Base-by-base conservation (phyloP, 116 monocot genomes). In the Iris pallida region DNA sequence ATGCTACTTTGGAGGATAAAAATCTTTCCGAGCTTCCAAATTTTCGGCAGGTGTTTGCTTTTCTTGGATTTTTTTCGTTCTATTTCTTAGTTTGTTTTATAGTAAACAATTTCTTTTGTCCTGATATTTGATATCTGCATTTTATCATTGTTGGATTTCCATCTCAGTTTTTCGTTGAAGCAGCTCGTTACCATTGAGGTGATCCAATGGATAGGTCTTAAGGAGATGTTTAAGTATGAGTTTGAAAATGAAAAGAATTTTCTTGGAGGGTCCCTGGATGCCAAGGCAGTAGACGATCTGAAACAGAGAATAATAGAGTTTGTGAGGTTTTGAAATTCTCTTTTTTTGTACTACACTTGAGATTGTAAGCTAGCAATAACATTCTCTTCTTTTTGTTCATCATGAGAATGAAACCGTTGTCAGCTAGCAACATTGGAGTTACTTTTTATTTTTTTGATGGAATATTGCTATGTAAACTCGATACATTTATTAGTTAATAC, bases 111-210 rank as follows among this genome's bases (percentile, higher is more conserved):
- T 65, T 65, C 4, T 6, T 17, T 47, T 56, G 18, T n/a, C 60
- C 44, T 74, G n/a, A 59, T 42, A 17, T 65, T 43, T 45, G 40
- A 30, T 30, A 30, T 16, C 53, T 55, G 4, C 3, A 15, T 53
- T 62, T 47, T 41, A 10, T 45, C 59, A 42, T 61, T 74, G 9
- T 20, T 64, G 59, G 17, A 17, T 45, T 5, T 53, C 16, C 14
- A 42, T 57, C 1, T 65, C 40, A 86, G 88, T 52, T 62, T 90
- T 58, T 64, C 89, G 20, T 67, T 98, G 56, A 98, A 98, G 75
- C 93, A 98, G 54, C 61, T 98, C 48, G 82, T 93, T 47, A 98
- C 98, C 16, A 93, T 98, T 90, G 98, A 98, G 80, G 98, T 98
- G 8, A 86, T 93, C 47, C 88, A 85, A 65, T 98, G 98, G 98